These are phyloP conservation scores for Akanthomyces lecanii DNA, from an alignment of 2,329 filamentous ascomycete genomes.

Conservation along the genomic window DNA sequence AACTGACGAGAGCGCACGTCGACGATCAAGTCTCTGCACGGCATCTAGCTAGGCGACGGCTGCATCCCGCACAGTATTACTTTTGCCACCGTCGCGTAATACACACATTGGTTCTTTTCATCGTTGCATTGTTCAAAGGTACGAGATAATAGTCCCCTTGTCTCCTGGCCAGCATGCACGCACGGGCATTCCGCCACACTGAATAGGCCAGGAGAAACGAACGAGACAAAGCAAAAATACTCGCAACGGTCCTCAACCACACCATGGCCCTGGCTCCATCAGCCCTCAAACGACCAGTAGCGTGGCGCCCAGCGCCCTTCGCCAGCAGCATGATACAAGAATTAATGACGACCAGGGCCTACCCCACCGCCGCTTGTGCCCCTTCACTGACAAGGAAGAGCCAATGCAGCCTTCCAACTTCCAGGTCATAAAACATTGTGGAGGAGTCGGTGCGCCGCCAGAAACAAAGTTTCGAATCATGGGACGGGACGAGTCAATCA, in stretches of 20 bases:
- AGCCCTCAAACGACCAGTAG: neutral
- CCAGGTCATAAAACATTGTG: slow-evolving; percentile 11
- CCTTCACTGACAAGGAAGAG: neutral
- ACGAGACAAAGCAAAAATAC: slow-evolving; percentile 9
- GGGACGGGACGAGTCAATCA: slow-evolving; percentile 12
- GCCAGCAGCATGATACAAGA: neutral
- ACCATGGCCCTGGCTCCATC: neutral
- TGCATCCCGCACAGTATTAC: neutral
- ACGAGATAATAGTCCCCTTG: neutral
- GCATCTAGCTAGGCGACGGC: neutral
- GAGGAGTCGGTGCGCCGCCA: slow-evolving; percentile 11
- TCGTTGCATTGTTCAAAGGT: neutral
- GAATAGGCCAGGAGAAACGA: neutral
- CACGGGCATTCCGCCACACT: neutral
- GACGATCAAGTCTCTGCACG: neutral
- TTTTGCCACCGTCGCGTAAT: neutral
- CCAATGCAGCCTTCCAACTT: neutral
- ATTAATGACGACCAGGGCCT: neutral
- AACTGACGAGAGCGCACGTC: neutral
- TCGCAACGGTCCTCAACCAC: neutral
- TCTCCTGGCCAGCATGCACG: neutral
- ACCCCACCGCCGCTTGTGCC: slow-evolving; percentile 3
- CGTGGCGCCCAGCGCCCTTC: neutral
- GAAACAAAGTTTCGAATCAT: slow-evolving; percentile 12
- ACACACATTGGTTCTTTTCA: neutral